Evolutionary conservation across 495 filamentous ascomycete genomes (phyloP).

Genomic region (Aspergillus asperescens): DNA sequence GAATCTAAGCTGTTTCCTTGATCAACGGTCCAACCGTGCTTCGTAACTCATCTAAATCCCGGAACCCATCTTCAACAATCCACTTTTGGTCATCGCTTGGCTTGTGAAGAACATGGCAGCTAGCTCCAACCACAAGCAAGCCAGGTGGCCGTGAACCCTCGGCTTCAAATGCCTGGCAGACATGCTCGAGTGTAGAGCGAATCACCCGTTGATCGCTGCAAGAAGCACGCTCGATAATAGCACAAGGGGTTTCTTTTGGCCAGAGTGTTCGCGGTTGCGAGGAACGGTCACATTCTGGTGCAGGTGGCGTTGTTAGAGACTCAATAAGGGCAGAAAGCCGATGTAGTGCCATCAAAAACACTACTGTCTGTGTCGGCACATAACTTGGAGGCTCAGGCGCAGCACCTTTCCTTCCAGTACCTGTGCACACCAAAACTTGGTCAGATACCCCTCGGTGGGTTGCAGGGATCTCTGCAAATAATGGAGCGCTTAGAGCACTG

Average conservation of each 20-base stretch:
- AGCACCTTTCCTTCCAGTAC: constrained; percentile 88
- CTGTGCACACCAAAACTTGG: constrained; percentile 89
- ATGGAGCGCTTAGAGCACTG: constrained; percentile 73
- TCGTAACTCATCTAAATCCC: constrained; percentile 48
- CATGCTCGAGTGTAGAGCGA: constrained; percentile 71
- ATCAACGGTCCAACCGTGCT: constrained; percentile 3
- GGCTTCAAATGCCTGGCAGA: constrained; percentile 78
- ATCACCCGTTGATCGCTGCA: constrained; percentile 94
- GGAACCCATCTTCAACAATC: constrained; percentile 87
- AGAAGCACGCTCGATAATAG: constrained; percentile 88
- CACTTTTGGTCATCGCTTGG: constrained; percentile 56
- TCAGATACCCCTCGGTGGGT: constrained; percentile 89
- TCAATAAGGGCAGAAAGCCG: constrained; percentile 66
- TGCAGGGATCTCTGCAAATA: constrained; percentile 81
- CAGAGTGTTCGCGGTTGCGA: constrained; percentile 29
- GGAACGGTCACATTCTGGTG: constrained; percentile 14
- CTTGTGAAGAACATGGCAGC: constrained; percentile 70
- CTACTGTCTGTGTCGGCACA: constrained; percentile 69
- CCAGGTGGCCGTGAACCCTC: constrained; percentile 88
- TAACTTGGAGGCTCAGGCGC: constrained; percentile 75
- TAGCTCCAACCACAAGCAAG: constrained; percentile 78
- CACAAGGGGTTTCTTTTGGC: constrained; percentile 68
- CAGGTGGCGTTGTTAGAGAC: constrained; percentile 47
- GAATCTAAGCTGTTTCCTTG: constrained; percentile 3
- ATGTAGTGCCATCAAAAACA: constrained; percentile 97